Base-by-base conservation (phyloP, 192 early-diverging fungal species). In the Rhizophagus sp. region DNA sequence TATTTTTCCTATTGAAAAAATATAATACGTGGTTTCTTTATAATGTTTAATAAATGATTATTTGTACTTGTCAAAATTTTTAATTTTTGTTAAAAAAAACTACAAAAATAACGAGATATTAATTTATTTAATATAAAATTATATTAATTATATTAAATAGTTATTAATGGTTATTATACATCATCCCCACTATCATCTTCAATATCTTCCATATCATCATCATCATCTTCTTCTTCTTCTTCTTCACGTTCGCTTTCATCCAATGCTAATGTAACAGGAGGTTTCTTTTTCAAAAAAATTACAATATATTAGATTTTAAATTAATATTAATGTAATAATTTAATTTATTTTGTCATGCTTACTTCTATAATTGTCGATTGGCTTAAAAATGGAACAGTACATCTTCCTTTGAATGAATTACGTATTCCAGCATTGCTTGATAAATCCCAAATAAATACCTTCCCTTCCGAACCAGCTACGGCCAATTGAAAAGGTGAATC, bases 371-470 rank as follows among this genome's bases (percentile, higher is more conserved):
- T 39, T 15, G 19, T 47, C 49, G 24, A 52, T 39, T 75, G 6
- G 52, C 47, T 13, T 73, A 22, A 15, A 61, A 47, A n/a, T 71
- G 67, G 72, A 34, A 75, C 10, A 15, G 4, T 62, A 41, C 44
- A 27, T 11, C 86, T 84, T 34, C 83, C 83, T 71, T 83, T 82
- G 68, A 96, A 95, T 3, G 91, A 88, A 24, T 88, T 72, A 63
- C 96, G 85, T 12, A 99, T 88, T 50, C 92, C 90, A n/a, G 91
- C 89, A 80, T 97, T 99, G 19, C 93, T 90, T 25, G 93, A 92
- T 81, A 98, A 86, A 82, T 99, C 95, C 97, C 97, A 98, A 12
- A 99, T 89, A 34, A 94, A 88, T 57, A 97, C 86, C 79, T 97
- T 96, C 75, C 97, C 98, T 11, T 89, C 90, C 25, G 94, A 95